These are phyloP conservation scores for Pythium rhizo-oryzae DNA, from an alignment of 352 stramenopile genomes.

Conservation along the genomic window DNA sequence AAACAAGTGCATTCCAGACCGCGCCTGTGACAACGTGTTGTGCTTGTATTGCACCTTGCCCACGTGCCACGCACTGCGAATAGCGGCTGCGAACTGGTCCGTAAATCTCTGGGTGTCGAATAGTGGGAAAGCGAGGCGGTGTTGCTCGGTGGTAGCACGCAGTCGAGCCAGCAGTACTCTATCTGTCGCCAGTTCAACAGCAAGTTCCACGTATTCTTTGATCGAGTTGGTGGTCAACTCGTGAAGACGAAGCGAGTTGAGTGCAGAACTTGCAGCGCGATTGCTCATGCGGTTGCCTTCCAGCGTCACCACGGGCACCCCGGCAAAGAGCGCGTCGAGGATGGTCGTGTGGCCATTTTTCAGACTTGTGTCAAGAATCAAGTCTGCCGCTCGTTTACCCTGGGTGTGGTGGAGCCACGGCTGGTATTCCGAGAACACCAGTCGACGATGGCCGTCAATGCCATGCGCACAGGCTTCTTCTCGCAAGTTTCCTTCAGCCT, in stretches of 20 bases:
- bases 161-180: constrained; percentile 37
- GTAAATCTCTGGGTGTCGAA: constrained; percentile 73
- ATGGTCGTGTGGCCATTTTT: constrained; percentile 89
- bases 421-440: constrained; percentile 58
- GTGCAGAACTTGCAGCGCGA: constrained; percentile 56
- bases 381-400: constrained; percentile 65
- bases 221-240: constrained; percentile 64
- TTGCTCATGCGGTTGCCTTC: constrained; percentile 74
- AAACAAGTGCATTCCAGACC: constrained; percentile 53
- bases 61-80: constrained; percentile 53
- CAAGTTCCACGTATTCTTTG: constrained; percentile 84
- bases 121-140: constrained; percentile 48
- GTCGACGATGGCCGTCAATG: constrained; percentile 47
- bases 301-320: constrained; percentile 73
- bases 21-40: constrained; percentile 5
- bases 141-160: constrained; percentile 43
- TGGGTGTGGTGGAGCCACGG: constrained; percentile 84
- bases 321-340: constrained; percentile 77
- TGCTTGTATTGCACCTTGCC: constrained; percentile 12
- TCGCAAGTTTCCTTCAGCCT: constrained; percentile 49
- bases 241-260: constrained; percentile 53
- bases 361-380: constrained; percentile 80
- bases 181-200: constrained; percentile 52
- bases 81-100: constrained; percentile 42
- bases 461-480: constrained; percentile 55